Evolutionary conservation across 116 monocot species (phyloP).

Genomic region (Papilionanthe hybrid): DNA sequence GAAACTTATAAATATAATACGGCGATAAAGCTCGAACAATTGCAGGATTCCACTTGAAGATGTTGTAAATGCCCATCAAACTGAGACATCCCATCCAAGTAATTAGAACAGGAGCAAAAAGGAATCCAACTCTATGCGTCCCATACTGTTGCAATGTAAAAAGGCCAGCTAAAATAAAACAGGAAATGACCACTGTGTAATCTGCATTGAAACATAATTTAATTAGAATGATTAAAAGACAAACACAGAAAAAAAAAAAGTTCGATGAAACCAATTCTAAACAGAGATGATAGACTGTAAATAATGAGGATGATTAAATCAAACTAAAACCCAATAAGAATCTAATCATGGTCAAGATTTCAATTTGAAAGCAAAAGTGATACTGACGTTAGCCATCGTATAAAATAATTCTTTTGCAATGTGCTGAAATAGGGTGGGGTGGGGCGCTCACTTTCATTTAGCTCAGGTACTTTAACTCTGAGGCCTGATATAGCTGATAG

Average conservation of each 20-base stretch:
- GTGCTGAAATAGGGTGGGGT: background rate
- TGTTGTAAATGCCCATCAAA: constrained; percentile 69
- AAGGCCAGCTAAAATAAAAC: constrained; percentile 54
- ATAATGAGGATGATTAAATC: background rate
- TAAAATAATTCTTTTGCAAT: background rate
- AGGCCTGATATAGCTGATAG: constrained; percentile 81
- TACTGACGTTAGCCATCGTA: background rate
- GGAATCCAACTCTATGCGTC: constrained; percentile 62
- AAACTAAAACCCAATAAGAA: background rate
- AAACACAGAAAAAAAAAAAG: background rate
- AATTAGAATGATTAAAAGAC: background rate
- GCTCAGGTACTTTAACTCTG: constrained; percentile 46
- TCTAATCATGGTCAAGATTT: background rate
- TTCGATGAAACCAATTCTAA: background rate
- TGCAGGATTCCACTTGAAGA: constrained; percentile 57
- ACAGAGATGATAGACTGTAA: background rate
- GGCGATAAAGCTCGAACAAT: constrained; percentile 62
- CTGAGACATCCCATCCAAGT: constrained; percentile 63
- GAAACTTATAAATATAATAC: constrained; percentile 56
- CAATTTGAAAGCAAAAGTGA: background rate
- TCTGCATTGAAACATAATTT: constrained; percentile 32
- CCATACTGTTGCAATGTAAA: constrained; percentile 83
- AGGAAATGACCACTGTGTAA: constrained; percentile 44
- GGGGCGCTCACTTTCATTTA: constrained; percentile 58
- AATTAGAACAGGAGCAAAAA: constrained; percentile 75